Base-by-base conservation (phyloP, 139 green algal genomes). In the Chlorella sp. region DNA sequence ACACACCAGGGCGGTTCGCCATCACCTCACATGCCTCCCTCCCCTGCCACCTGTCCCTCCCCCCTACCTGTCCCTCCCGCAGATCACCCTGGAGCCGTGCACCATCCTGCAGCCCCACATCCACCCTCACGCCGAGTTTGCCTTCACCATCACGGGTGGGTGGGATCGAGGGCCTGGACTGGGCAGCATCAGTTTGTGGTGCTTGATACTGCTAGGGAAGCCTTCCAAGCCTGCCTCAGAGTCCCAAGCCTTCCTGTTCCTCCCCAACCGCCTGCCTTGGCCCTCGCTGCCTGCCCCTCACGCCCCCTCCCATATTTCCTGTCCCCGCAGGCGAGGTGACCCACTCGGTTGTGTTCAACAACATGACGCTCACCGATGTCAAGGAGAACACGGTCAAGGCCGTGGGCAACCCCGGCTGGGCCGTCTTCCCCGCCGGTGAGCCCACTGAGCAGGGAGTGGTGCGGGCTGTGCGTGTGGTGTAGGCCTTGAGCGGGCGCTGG, bases 91-190 rank as follows among this genome's bases (percentile, higher is more conserved):
- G 53, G 53, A 86, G 30, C 81, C 81, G 32, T 86, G 81, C 81
- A 86, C 81, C 53, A 69, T 86, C 39, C 81, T 86, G 81, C 81
- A 86, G 81, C 81, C 81, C n/a, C 81, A 86, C 81, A 73, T 69
- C 53, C 81, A 86, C 53, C 81, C 81, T 7, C 81, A 86, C 81
- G 42, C 81, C 57, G 34, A 69, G 42, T 86, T 86, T n/a, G 32
- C 26, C n/a, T 75, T 53, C 53, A n/a, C 53, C 19, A 75, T 86
- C n/a, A 34, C 64, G 32, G 81, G 81, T 86, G 81, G 30, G 80
- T 30, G 18, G 4, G 9, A 14, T 14, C 60, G 60, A 14, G 60
- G 15, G 18, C 60, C 15, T 68, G 60, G 60, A 14, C 60, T 68
- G 60, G 15, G n/a, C n/a, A n/a, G n/a, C n/a, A n/a, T n/a, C n/a